Base-by-base conservation (phyloP, 345 rosid genomes). In the Populus euphratica region DNA sequence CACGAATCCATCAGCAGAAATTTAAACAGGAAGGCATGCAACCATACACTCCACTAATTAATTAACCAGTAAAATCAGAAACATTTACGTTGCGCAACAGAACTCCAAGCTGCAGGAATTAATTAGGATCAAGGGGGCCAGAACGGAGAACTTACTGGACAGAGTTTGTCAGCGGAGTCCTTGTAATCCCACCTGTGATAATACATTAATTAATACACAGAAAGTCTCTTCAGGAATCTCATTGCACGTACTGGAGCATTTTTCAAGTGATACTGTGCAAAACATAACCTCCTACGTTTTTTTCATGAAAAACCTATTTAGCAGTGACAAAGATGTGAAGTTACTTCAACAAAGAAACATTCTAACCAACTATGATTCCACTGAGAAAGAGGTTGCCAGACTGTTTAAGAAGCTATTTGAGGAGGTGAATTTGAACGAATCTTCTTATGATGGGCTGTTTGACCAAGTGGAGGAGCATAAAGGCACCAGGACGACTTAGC, bases 221-320 rank as follows among this genome's bases (percentile, higher is more conserved):
- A 85, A 79, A 81, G 44, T 23, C 91, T 90, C 33, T 65, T 87
- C 35, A 79, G 87, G 81, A 89, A 90, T 54, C 84, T 89, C 41
- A 82, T 88, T 2, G 90, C 86, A 0, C 76, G 90, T 85, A 0
- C 76, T 82, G 0, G 94, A 90, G 79, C 85, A 74, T 6, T 68
- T 81, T 1, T 67, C 72, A 2, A 35, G 81, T n/a, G 79, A 69
- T 3, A 68, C 2, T 56, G 71, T 82, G 1, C 86, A 74, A 11
- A 83, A 84, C 43, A 77, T 90, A 12, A 80, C 89, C 0, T 87
- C 92, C 0, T 89, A 89, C 35, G 90, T 75, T 0, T 2, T 80
- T 36, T 73, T 90, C 73, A 81, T 90, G 78, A 80, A 73, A 41
- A 70, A 74, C 70, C 80, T 89, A 3, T 27, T 89, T 4, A 8